Conservation (phyloP, 371 early-diverging fungal species). For the Entomophthora muscae region DNA sequence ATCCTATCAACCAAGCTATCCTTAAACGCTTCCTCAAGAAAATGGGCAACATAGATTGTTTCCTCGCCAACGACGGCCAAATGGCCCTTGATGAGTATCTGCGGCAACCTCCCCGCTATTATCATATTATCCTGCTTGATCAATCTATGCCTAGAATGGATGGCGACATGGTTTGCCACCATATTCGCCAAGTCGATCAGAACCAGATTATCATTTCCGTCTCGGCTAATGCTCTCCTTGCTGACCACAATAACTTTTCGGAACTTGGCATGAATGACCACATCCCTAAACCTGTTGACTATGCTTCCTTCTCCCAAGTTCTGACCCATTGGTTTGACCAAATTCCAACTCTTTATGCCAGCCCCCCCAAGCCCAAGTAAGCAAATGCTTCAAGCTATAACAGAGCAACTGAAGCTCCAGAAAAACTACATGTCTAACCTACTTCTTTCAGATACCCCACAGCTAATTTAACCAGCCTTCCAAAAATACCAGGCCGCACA, state of each 20-base stretch:
- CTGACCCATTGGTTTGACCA: background rate
- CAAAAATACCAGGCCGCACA: too few relatives aligned
- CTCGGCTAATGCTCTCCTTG: background rate
- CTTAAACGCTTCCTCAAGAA: conserved; percentile 1
- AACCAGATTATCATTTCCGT: background rate
- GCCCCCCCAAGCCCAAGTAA: too few relatives aligned
- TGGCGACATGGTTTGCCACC: background rate
- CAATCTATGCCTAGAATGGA: background rate
- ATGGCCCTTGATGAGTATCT: conserved; percentile 3
- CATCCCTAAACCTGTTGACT: background rate
- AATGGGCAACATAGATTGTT: background rate
- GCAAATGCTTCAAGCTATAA: too few relatives aligned
- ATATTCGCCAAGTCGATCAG: background rate
- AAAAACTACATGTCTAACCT: too few relatives aligned
- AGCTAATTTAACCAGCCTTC: too few relatives aligned
- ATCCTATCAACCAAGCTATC: conserved; percentile 3
- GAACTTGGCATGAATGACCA: background rate
- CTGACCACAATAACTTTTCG: background rate
- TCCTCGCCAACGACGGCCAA: background rate
- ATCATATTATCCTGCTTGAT: conserved; percentile 3
- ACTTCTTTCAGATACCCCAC: too few relatives aligned
- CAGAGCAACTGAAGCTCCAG: too few relatives aligned
- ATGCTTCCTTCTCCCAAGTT: background rate
- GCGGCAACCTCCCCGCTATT: background rate
- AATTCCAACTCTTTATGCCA: too few relatives aligned